A percentile compares a stretch with the other conserved stretches of the same genome.
These are phyloP conservation scores for Botrytis porri DNA, from an alignment of 2,329 filamentous ascomycete species.

Conservation along the genomic window DNA sequence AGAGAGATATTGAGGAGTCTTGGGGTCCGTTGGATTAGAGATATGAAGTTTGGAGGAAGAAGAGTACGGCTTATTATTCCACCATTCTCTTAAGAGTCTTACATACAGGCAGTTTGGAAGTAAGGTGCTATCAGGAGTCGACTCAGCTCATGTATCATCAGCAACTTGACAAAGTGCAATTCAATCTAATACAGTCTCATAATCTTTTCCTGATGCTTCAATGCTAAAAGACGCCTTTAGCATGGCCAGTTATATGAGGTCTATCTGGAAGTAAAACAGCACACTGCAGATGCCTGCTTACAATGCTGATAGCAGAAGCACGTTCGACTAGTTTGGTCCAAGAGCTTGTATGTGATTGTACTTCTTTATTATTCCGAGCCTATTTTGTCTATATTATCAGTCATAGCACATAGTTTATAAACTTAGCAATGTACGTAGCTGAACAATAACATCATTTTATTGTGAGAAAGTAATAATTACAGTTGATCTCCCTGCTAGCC, in stretches of 20 bases:
- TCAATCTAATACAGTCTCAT: neutral
- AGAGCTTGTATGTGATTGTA: neutral
- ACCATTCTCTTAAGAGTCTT: neutral
- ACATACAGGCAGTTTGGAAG: neutral
- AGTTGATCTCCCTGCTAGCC: neutral
- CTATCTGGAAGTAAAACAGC: fast-evolving
- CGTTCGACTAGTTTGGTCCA: neutral
- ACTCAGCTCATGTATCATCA: neutral
- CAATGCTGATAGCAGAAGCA: neutral
- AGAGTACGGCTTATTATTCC: neutral
- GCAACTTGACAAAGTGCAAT: neutral
- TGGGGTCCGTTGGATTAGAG: neutral
- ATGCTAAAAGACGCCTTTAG: fast-evolving
- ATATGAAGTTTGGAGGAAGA: neutral
- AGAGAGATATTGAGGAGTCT: neutral
- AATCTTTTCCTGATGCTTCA: neutral
- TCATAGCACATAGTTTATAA: neutral
- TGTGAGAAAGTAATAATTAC: neutral
- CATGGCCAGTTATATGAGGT: neutral
- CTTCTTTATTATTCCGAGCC: neutral
- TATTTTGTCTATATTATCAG: fast-evolving
- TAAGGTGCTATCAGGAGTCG: neutral
- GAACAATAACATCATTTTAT: neutral
- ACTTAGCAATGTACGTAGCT: neutral
- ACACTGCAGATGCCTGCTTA: neutral